A percentile compares a stretch with the other conserved stretches of the same genome.
Evolutionary conservation across 192 early-diverging fungal species (phyloP).

Genomic region (Lobulomyces angularis): DNA sequence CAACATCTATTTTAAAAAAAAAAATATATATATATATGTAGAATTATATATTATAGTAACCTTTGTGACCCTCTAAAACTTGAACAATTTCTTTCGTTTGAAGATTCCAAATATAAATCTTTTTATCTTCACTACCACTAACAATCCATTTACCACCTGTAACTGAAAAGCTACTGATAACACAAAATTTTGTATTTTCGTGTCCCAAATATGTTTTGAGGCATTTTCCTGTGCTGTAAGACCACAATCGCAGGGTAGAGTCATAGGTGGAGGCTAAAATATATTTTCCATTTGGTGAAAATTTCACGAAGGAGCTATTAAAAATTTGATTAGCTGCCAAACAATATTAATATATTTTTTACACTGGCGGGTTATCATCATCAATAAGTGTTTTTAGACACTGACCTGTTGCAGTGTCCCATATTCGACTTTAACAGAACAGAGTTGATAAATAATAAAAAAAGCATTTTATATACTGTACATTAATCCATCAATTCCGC

Average conservation of each 20-base stretch:
- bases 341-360: constrained; percentile 17
- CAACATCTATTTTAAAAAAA: constrained; percentile 50
- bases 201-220: constrained; percentile 93
- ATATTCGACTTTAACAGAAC: constrained; percentile 64
- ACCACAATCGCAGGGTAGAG: constrained; percentile 89
- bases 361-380: constrained; percentile 91
- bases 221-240: constrained; percentile 84
- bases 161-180: constrained; percentile 86
- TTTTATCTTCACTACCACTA: constrained; percentile 84
- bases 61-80: constrained; percentile 80
- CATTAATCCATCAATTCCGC: constrained; percentile 92
- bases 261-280: constrained; percentile 90
- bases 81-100: constrained; percentile 93
- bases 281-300: constrained; percentile 98
- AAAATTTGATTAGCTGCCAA: neutral
- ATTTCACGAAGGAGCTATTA: constrained; percentile 80
- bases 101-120: constrained; percentile 95
- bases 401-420: constrained; percentile 96
- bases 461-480: constrained; percentile 24
- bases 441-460: constrained; percentile 7
- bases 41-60: constrained; percentile 23
- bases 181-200: constrained; percentile 80
- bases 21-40: neutral
- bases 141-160: constrained; percentile 94
- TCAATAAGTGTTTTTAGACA: constrained; percentile 94